Evolutionary conservation across 1,284 basidiomycete species (phyloP), one percentile per base, ranked within the genome.

Genomic region (Heterobasidion annosum): DNA sequence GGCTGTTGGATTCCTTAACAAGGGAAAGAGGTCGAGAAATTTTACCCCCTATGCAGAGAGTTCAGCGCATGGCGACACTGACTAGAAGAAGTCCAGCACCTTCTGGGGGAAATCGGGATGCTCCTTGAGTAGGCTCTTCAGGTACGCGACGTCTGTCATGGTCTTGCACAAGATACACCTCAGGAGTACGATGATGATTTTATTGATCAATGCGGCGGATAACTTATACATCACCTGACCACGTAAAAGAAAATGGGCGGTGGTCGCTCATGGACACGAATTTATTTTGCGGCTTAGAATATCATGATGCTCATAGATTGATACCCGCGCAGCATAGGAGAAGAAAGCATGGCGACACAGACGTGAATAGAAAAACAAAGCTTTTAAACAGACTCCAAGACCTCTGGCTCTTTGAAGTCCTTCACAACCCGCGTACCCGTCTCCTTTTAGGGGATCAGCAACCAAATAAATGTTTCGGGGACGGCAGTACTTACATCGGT

Each of bases 341-440:
- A 58, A 57, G 60, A 66, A 63, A 66, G 68, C 65, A 70, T 73
- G 67, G 63, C 63, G 65, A 65, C 74, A 76, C 73, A 76, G 65
- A 65, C 66, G 67, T 63, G 62, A 67, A 68, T 62, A 62, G 62
- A 55, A 69, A 68, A 67, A 62, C 59, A 64, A 62, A 65, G 65
- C 15, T 67, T 73, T 83, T 79, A 91, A 60, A 91, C 91, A 63
- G 87, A 82, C 68, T 90, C 87, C 56, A 89, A 81, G 65, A 91
- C 80, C 74, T 90, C 88, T 51, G 90, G 91, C 79, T 94, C 92
- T 82, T 93, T 92, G 80, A 92, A 94, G 73, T 94, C 92, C 76
- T 89, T 91, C 58, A 75, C 86, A 57, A 93, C 83, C 69, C 86
- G 83, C 63, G 91, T 90, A 63, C 92, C 91, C 56, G 90, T 91